A percentile compares a stretch with the other conserved stretches of the same genome.
Evolutionary conservation across 2,329 filamentous ascomycete genomes (phyloP).

Genomic region (Cladosporium sp.): DNA sequence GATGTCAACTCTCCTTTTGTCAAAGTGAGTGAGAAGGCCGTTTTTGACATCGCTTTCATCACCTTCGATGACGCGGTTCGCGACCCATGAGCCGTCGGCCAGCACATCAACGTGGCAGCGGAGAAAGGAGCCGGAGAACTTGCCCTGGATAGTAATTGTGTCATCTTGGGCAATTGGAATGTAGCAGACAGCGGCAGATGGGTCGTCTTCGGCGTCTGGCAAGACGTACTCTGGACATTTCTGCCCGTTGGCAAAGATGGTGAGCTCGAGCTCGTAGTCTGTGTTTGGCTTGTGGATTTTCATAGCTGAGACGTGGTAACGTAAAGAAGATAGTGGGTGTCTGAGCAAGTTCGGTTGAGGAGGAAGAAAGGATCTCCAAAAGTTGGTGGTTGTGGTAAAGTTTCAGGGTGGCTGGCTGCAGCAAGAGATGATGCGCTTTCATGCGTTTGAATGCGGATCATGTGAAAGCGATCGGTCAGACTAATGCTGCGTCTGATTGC

Average conservation of each 20-base stretch:
- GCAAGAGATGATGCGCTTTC: too few species aligned
- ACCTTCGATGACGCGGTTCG: conserved; percentile 19
- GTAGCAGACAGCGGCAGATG: conserved; percentile 29
- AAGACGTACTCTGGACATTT: conserved; percentile 32
- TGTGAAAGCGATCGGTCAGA: too few species aligned
- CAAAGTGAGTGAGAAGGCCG: conserved; percentile 13
- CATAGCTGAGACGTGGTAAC: conserved; percentile 25
- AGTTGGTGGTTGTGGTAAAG: too few species aligned
- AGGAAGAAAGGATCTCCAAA: not conserved
- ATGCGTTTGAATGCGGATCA: too few species aligned
- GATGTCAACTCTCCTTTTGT: conserved; percentile 17
- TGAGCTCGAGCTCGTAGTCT: conserved; percentile 32
- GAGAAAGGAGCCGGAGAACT: conserved; percentile 31
- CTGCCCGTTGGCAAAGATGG: conserved; percentile 23
- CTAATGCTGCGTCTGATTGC: too few species aligned
- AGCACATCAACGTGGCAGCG: conserved; percentile 31
- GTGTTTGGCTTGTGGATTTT: conserved; percentile 32
- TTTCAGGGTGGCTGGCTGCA: too few species aligned
- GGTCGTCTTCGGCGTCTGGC: conserved; percentile 27
- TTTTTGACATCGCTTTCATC: conserved; percentile 17
- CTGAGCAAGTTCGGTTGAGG: not conserved
- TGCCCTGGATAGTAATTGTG: conserved; percentile 28
- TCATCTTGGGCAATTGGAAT: conserved; percentile 32
- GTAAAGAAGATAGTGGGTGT: not conserved
- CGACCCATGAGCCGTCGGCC: conserved; percentile 35